Conservation (phyloP, 2,329 filamentous ascomycete genomes). For the Thermothelomyces thermophilus region DNA sequence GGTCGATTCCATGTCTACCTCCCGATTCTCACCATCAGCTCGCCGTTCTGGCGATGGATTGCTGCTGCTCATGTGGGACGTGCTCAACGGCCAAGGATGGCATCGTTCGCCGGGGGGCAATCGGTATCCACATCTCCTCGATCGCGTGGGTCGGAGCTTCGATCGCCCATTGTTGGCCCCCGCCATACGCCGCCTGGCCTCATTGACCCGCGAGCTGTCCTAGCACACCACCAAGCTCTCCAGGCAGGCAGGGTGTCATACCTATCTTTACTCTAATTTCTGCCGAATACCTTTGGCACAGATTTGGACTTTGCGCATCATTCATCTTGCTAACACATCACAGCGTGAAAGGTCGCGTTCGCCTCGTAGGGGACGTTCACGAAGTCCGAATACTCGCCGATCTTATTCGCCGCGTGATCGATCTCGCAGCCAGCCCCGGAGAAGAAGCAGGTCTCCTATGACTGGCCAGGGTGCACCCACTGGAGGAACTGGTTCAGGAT, state of each 20-base stretch:
- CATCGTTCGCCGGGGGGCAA: slow-evolving; percentile 8
- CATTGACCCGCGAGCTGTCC: not conserved
- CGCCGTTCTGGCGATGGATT: slow-evolving; percentile 2
- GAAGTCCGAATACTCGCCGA: slow-evolving; percentile 69
- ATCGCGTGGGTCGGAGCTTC: slow-evolving; percentile 2
- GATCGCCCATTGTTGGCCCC: slow-evolving; percentile 5
- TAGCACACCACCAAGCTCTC: not conserved
- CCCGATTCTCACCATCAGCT: not conserved
- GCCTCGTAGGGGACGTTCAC: slow-evolving; percentile 72
- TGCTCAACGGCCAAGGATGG: slow-evolving; percentile 8
- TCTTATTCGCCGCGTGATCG: slow-evolving; percentile 70
- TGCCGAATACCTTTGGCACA: not conserved
- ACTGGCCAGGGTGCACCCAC: slow-evolving; percentile 62
- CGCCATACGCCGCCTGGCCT: slow-evolving; percentile 6
- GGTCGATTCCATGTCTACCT: not conserved
- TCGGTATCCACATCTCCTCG: slow-evolving; percentile 12
- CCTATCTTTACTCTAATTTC: not conserved
- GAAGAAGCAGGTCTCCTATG: slow-evolving; percentile 83
- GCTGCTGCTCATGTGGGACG: slow-evolving; percentile 14
- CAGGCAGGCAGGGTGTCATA: not conserved
- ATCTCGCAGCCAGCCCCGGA: slow-evolving; percentile 70
- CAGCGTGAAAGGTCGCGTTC: slow-evolving; percentile 82
- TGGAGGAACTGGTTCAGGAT: slow-evolving; percentile 64
- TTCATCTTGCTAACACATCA: slow-evolving; percentile 28
- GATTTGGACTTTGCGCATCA: slow-evolving; percentile 11